Evolutionary conservation across 345 rosid species (phyloP), one percentile per base, ranked within the genome.

Genomic region (Rubroshorea leprosula): DNA sequence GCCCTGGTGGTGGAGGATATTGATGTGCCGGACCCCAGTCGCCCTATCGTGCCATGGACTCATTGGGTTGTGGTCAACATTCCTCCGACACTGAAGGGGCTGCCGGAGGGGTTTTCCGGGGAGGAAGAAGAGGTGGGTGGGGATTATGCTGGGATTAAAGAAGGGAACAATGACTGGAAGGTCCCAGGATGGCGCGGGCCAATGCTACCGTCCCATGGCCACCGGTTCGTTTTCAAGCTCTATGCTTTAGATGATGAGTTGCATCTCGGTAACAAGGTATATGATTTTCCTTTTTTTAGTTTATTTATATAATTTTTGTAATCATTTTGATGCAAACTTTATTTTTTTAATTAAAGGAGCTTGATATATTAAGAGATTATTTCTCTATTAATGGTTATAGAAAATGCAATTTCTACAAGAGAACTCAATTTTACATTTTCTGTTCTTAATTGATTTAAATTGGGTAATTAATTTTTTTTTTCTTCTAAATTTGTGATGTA

Each of bases 1-100:
- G 95, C 90, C 1, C 74, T 85, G 49, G 85, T 87, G 74, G 95
- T 87, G 73, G 86, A 80, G 56, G 98, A 87, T 75, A 74, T 87
- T 0, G 95, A 80, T 56, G 91, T 86, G 0, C 83, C 90, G 1
- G 89, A 90, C 64, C 98, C 91, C 0, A 64, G 66, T 21, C 72
- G 69, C 3, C 76, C 74, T 3, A 66, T 82, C 16, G 88, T 87
- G 63, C 96, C 94, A 0, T 91, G 96, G 94, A 80, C 88, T 1
- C 48, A 68, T 11, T 90, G 96, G 97, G 91, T 87, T 5, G 89
- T 82, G 17, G 72, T 70, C 0, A 83, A 87, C 52, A 85, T 90
- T 23, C 89, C 94, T 0, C 80, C 89, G 0, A 60, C 57, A 5
- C 4, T 85, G 62, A 85, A 87, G 64, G 79, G 94, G n/a, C 27